These are phyloP conservation scores for Scorias spongiosa DNA, from an alignment of 2,329 filamentous ascomycete genomes.

Conservation along the genomic window DNA sequence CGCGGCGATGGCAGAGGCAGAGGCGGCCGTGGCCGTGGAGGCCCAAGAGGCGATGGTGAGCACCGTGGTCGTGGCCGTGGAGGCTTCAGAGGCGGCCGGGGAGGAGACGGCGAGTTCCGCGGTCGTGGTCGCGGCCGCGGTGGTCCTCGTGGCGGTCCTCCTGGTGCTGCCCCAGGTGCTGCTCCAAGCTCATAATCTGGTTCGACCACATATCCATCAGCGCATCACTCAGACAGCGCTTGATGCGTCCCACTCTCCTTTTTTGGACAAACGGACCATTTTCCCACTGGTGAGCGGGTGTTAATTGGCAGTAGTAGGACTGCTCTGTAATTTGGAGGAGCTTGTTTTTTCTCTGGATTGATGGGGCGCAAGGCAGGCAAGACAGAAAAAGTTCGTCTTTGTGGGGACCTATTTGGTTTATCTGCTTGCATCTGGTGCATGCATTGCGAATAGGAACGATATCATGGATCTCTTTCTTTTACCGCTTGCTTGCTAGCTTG, in stretches of 20 bases:
- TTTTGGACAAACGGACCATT: too few relatives aligned
- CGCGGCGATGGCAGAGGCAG: conserved; percentile 31
- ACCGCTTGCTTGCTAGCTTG: too few relatives aligned
- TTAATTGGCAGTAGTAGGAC: too few relatives aligned
- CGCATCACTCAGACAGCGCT: too few relatives aligned
- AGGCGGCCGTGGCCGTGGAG: conserved; percentile 11
- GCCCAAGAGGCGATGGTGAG: conserved; percentile 5
- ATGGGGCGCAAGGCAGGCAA: not conserved
- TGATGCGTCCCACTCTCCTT: too few relatives aligned
- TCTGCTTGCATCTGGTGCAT: not conserved
- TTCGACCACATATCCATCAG: too few relatives aligned
- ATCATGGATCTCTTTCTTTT: not conserved
- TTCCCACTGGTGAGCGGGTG: too few relatives aligned
- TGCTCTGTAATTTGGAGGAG: too few relatives aligned
- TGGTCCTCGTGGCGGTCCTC: conserved; percentile 18
- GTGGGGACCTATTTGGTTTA: not conserved
- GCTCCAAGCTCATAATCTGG: not conserved
- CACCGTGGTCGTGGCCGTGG: conserved; percentile 38
- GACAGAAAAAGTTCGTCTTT: not conserved
- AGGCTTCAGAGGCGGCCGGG: conserved; percentile 24
- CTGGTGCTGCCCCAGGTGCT: not conserved
- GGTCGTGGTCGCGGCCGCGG: conserved; percentile 29
- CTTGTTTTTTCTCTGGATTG: not conserved
- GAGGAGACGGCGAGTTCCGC: conserved; percentile 24
- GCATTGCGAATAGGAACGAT: not conserved